A percentile compares a stretch with the other conserved stretches of the same genome.
Conservation (phyloP, 345 rosid species). For the Melastoma malabathricum region DNA sequence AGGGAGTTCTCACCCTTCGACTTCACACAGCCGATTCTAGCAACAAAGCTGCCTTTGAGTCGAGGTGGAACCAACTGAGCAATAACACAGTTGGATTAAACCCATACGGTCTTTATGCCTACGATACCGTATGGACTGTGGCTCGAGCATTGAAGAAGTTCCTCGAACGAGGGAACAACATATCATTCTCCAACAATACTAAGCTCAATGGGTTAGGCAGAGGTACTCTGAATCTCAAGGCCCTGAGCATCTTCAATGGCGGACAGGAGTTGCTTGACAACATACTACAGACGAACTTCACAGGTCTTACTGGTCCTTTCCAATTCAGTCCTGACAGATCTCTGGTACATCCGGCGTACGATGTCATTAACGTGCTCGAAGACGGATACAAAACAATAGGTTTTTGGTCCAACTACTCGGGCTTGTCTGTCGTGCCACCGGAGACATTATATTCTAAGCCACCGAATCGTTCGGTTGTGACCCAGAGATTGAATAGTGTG, state of each 20-base stretch:
- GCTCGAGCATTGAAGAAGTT: slow-evolving; percentile 62
- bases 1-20: slow-evolving; percentile 63
- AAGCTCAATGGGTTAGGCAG: slow-evolving; percentile 27
- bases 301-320: slow-evolving; percentile 65
- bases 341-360: slow-evolving; percentile 48
- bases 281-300: slow-evolving; percentile 50
- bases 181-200: slow-evolving; percentile 58
- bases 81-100: slow-evolving; percentile 59
- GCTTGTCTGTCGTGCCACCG: slow-evolving; percentile 62
- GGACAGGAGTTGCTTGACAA: slow-evolving; percentile 40
- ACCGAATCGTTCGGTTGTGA: slow-evolving; percentile 60
- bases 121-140: slow-evolving; percentile 85
- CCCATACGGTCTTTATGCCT: slow-evolving; percentile 69
- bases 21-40: slow-evolving; percentile 55
- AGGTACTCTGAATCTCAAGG: slow-evolving; percentile 51
- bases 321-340: slow-evolving; percentile 46
- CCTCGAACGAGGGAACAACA: slow-evolving; percentile 48
- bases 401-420: slow-evolving; percentile 87
- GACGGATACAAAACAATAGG: slow-evolving; percentile 44
- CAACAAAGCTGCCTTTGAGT: slow-evolving; percentile 40
- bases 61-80: slow-evolving; percentile 60
- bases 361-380: slow-evolving; percentile 42
- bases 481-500: slow-evolving; percentile 46
- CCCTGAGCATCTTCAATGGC: slow-evolving; percentile 65
- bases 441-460: slow-evolving; percentile 49